Evolutionary conservation across 23 red algal genomes (phyloP).

Genomic region (Gracilaria gracilis): DNA sequence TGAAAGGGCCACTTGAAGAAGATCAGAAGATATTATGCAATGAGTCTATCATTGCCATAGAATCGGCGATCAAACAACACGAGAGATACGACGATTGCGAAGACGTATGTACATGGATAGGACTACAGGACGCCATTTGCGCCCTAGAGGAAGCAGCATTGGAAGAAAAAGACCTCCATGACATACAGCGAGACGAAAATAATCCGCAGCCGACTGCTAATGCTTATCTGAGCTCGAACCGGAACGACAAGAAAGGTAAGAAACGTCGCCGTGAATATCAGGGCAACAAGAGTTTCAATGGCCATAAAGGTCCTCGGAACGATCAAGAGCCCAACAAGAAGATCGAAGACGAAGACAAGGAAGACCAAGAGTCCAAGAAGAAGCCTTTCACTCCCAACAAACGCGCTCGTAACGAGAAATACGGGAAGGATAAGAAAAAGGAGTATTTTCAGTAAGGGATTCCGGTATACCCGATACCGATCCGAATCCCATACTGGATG

Average conservation of each 20-base stretch:
- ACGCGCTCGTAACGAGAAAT: background rate
- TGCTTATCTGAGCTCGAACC: no score
- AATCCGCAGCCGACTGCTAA: no score
- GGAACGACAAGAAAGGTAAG: no score
- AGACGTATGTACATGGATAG: background rate
- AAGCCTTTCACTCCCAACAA: no score
- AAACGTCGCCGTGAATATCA: no score
- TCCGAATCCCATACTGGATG: constrained; percentile 48
- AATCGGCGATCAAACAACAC: background rate
- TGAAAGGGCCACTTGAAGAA: no score
- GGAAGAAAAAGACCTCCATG: background rate
- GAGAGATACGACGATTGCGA: background rate
- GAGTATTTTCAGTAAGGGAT: no score
- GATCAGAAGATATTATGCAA: background rate
- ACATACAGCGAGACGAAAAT: background rate
- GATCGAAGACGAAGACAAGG: no score
- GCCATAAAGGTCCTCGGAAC: no score
- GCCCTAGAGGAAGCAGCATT: background rate
- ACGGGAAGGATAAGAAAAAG: background rate
- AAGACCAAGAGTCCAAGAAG: no score
- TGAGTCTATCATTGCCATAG: background rate
- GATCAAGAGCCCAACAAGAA: no score
- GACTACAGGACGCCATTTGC: background rate
- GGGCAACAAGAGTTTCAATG: no score
- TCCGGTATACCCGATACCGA: background rate